Base-by-base conservation (phyloP, 2,329 filamentous ascomycete species). In the Trichoderma lentiforme region DNA sequence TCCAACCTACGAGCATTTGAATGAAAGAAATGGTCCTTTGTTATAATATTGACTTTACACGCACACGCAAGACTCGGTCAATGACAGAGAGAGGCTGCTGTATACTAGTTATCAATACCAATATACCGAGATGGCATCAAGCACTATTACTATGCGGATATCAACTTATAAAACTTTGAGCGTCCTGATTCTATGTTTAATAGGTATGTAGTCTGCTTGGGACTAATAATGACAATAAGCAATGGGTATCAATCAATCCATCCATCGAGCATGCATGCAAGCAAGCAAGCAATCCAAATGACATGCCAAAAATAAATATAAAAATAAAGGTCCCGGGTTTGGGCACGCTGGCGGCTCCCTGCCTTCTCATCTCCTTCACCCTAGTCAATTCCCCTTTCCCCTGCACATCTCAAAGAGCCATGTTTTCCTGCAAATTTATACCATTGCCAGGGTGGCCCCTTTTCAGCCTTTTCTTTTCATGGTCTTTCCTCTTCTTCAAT, bases 401-500 rank as follows among this genome's bases (percentile, higher is more conserved):
- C 57, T 69, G 36, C 43, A 34, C 28, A 69, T 62, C 39, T 61
- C 28, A 21, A 69, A 39, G 28, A 18, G 43, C 30, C 21, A n/a
- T 57, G 53, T 69, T 18, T 51, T 51, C 26, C 36, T 57, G 34
- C 28, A 30, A 71, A 58, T 53, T 62, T 36, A 11, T 70, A 34
- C 57, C 28, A 62, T 15, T 32, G 66, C 66, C 30, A 18, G 66
- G 39, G 36, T 47, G n/a, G 21, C 26, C 57, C 66, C 66, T 7
- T 34, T 70, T 34, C 65, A 12, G 53, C 24, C 21, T 56, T 47
- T 7, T 75, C 26, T 77, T 75, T 67, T 76, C 76, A 43, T 24
- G 47, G n/a, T 80, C 80, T 70, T 51, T 80, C 80, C 71, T 83
- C 81, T 74, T 83, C 81, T 56, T 82, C 80, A 66, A 83, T 83